Evolutionary conservation across 257 asterid species (phyloP).

Genomic region (Eustoma russellianum): DNA sequence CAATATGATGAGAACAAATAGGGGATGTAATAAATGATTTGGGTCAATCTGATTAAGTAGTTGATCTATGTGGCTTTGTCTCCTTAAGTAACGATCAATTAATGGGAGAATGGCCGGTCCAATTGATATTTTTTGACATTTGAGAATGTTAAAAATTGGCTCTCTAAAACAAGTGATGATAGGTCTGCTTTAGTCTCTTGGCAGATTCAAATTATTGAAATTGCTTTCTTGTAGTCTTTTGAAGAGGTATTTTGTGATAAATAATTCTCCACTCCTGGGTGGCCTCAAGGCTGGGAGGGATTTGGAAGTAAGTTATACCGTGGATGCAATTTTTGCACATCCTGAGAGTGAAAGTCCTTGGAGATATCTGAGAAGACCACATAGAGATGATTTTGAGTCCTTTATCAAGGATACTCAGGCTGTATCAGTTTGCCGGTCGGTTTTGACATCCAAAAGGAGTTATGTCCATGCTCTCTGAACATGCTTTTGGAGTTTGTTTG

Average conservation of each 20-base stretch:
- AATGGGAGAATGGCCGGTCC: too few species aligned
- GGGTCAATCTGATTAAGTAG: too few species aligned
- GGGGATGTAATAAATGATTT: too few species aligned
- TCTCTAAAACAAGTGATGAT: too few species aligned
- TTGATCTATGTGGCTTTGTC: too few species aligned
- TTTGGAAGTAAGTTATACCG: constrained; percentile 67
- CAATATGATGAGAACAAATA: too few species aligned
- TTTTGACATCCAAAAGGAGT: constrained; percentile 34
- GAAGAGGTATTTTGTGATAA: constrained; percentile 77
- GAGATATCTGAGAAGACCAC: constrained; percentile 92
- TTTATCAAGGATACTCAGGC: constrained; percentile 54
- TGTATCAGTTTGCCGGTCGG: constrained; percentile 51
- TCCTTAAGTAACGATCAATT: too few species aligned
- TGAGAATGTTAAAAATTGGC: too few species aligned
- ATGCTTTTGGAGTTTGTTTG: constrained; percentile 72
- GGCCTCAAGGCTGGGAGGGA: constrained; percentile 59
- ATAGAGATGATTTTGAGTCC: constrained; percentile 37
- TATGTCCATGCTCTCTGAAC: constrained; percentile 60
- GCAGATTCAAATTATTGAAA: not conserved
- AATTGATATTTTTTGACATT: too few species aligned
- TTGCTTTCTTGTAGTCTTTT: constrained; percentile 1
- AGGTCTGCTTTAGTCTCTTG: too few species aligned
- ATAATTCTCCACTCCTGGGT: constrained; percentile 76
- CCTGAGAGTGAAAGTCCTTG: constrained; percentile 92
- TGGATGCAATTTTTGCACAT: constrained; percentile 50